Evolutionary conservation across 495 filamentous ascomycete genomes (phyloP), one percentile per base, ranked within the genome.

Genomic region (Astrothelium subdiscretum): DNA sequence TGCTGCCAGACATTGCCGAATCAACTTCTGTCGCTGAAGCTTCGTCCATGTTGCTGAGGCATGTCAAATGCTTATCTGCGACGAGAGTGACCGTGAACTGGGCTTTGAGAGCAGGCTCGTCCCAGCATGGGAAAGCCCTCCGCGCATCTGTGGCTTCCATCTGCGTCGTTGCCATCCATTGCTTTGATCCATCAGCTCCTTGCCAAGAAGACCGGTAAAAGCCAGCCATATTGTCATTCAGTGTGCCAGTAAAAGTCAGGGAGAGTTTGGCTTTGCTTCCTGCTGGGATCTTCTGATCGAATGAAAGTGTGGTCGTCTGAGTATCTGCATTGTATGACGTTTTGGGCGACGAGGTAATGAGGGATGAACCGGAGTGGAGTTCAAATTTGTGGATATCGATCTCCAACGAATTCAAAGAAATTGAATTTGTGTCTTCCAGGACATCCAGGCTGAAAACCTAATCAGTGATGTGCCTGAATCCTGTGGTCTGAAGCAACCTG

Each of bases 391-490:
- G 85, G 66, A 97, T 89, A 27, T 92, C 84, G 67, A 98, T 79
- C 68, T 97, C 88, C 66, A 90, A 77, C 59, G 88, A 86, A 74
- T 98, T 95, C 65, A 98, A 83, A 38, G 90, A 85, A 69, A 98
- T 86, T 27, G 89, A 90, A 66, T 79, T 90, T 65, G 89, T 88
- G 67, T 94, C 88, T 70, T 96, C 90, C 62, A 80, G 79, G 38
- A 97, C 87, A 70, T 96, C 87, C 68, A 98, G 83, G 66, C 59
- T 61, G 40, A 20, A 48, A 20, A 10, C 3, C 15, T 38, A 29
- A 10, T 61, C 24, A 61, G 40, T 24, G 48, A 54, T 54, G 20
- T 26, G 8, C 4, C 32, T 12, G 18, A 24, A 26, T 8, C 35
- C 22, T 29, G n/a, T 26, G 20, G 32, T 48, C 5, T 26, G 59